phyloP scores from a whole-genome alignment of 2,329 filamentous ascomycete species.

The Exophiala calicioides region DNA sequence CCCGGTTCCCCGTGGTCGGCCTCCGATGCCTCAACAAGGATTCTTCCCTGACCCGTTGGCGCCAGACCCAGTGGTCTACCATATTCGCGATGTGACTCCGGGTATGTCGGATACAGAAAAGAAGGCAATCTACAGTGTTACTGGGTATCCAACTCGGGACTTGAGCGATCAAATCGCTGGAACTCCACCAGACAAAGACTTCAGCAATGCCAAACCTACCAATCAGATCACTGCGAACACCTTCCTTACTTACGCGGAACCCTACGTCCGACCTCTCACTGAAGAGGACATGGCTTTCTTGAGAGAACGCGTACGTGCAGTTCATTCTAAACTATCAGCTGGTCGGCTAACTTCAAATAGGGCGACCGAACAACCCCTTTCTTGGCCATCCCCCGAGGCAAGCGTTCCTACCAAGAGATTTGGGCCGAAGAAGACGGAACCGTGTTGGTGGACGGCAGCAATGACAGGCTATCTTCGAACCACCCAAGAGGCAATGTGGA shows the following conservation, averaged over 20 bases:
- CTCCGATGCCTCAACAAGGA: slow-evolving; percentile 72
- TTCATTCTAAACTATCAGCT: not conserved
- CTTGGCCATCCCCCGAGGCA: slow-evolving; percentile 79
- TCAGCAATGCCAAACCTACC: slow-evolving; percentile 87
- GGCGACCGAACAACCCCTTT: slow-evolving; percentile 84
- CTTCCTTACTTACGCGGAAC: slow-evolving; percentile 89
- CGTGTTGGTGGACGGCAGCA: slow-evolving; percentile 69
- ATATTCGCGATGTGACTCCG: slow-evolving; percentile 74
- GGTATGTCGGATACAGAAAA: slow-evolving; percentile 83
- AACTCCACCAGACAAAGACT: slow-evolving; percentile 88
- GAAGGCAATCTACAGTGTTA: slow-evolving; percentile 84
- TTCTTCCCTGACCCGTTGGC: slow-evolving; percentile 90
- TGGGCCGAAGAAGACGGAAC: slow-evolving; percentile 93
- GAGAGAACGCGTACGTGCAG: slow-evolving; percentile 65
- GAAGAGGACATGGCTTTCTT: slow-evolving; percentile 95
- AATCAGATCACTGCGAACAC: slow-evolving; percentile 94
- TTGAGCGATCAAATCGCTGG: slow-evolving; percentile 84
- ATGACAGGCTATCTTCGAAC: slow-evolving; percentile 73
- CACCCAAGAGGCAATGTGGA: slow-evolving; percentile 84
- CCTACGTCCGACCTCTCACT: slow-evolving; percentile 82
- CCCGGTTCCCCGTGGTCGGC: slow-evolving; percentile 58
- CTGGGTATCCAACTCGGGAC: slow-evolving; percentile 76
- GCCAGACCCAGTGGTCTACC: slow-evolving; percentile 89
- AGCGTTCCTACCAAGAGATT: slow-evolving; percentile 81
- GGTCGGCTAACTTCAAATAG: slow-evolving; percentile 33